These are phyloP conservation scores for Massarina eburnea DNA, from an alignment of 2,329 filamentous ascomycete species.

Conservation along the genomic window DNA sequence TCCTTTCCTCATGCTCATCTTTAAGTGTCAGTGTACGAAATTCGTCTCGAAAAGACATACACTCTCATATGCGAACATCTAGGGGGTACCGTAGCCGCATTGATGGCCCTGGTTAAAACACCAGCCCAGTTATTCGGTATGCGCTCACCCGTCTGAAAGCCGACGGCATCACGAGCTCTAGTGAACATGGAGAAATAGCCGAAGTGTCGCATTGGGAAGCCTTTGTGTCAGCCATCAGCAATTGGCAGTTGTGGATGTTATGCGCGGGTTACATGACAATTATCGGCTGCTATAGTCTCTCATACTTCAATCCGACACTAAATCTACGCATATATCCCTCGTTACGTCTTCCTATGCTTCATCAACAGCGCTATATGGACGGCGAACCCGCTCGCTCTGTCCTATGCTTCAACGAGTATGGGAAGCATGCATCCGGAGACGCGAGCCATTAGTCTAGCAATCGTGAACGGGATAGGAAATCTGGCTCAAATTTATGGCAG, in stretches of 20 bases:
- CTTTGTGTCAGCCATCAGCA: slow-evolving; percentile 20
- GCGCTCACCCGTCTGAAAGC: slow-evolving; percentile 29
- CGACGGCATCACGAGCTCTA: slow-evolving; percentile 21
- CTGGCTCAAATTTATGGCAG: slow-evolving; percentile 25
- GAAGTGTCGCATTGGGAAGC: slow-evolving; percentile 23
- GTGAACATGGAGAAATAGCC: slow-evolving; percentile 18
- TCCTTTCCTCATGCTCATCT: too few relatives aligned
- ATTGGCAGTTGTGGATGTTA: slow-evolving; percentile 26
- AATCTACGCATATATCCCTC: slow-evolving; percentile 27
- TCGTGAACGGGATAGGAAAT: slow-evolving; percentile 26
- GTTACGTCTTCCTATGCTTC: slow-evolving; percentile 28
- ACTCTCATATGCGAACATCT: too few relatives aligned
- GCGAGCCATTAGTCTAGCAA: slow-evolving; percentile 21
- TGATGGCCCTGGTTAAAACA: slow-evolving; percentile 22
- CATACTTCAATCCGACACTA: slow-evolving; percentile 26
- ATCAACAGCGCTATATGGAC: slow-evolving; percentile 30
- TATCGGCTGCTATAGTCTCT: slow-evolving; percentile 27
- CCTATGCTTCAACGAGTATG: slow-evolving; percentile 21
- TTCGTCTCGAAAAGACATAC: too few relatives aligned
- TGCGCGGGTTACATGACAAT: slow-evolving; percentile 30
- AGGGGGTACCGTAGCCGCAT: slow-evolving; percentile 21
- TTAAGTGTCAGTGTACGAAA: too few relatives aligned
- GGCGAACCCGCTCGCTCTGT: slow-evolving; percentile 24
- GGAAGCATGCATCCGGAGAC: slow-evolving; percentile 24
- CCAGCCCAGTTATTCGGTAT: slow-evolving; percentile 23